phyloP scores from a whole-genome alignment of 371 early-diverging fungal species.

The Mortierella sp. region DNA sequence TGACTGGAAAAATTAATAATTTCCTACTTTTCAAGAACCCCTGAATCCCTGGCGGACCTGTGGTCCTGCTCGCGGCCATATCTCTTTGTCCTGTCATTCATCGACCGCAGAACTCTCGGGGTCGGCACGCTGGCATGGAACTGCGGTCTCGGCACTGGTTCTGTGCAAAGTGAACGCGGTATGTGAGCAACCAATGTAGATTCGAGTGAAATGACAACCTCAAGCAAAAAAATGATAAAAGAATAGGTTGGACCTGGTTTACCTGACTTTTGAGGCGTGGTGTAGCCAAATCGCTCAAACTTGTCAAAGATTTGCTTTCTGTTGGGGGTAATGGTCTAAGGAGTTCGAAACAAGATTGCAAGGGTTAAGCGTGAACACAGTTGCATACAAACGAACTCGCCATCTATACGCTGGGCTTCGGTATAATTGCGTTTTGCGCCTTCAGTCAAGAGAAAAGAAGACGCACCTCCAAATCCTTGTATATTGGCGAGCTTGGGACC shows the following conservation, averaged over 20 bases:
- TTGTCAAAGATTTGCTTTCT: constrained; percentile 2
- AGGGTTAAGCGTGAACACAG: not conserved
- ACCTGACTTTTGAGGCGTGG: not conserved
- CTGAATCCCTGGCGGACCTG: not conserved
- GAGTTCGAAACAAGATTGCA: not conserved
- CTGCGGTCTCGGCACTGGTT: constrained; percentile 18
- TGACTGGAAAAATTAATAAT: not conserved
- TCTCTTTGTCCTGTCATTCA: constrained; percentile 27
- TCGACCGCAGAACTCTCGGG: constrained; percentile 17
- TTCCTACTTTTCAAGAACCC: not conserved
- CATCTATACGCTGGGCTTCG: too few relatives aligned
- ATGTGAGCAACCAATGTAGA: not conserved
- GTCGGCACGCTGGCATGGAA: constrained; percentile 31
- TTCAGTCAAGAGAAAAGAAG: not conserved
- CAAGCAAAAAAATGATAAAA: not conserved
- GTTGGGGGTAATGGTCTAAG: constrained; percentile 10
- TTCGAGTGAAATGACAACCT: not conserved
- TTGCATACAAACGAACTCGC: not conserved
- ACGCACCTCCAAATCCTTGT: constrained; percentile 2
- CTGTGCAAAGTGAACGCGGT: not conserved
- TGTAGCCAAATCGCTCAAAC: not conserved
- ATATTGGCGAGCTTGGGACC: constrained; percentile 6
- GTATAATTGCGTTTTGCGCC: too few relatives aligned
- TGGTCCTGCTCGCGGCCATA: constrained; percentile 30
- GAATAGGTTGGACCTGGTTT: not conserved